Conservation (phyloP, 768 basidiomycete species). For the Mrakia blollopis region DNA sequence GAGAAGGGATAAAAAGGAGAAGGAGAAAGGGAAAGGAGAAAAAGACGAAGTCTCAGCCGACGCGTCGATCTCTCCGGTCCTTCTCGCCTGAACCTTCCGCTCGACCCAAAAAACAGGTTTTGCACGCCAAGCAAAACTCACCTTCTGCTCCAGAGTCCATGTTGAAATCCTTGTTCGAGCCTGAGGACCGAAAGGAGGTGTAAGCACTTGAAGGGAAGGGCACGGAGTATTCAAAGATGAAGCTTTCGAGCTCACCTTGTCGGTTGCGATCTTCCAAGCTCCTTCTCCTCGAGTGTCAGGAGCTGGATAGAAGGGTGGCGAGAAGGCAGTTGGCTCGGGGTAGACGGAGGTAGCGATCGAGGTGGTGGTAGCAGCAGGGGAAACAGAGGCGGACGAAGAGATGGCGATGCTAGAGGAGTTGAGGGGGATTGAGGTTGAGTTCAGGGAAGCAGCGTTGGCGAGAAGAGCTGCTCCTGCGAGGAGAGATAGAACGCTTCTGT, state of each 20-base stretch:
- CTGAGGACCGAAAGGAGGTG: slow-evolving; percentile 37
- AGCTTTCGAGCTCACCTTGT: neutral
- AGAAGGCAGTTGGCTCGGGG: neutral
- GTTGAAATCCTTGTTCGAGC: slow-evolving; percentile 44
- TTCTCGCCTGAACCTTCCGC: neutral
- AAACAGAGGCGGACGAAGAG: too few species aligned
- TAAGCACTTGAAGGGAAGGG: neutral
- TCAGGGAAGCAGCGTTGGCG: neutral
- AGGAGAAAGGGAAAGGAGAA: neutral
- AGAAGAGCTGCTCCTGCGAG: neutral
- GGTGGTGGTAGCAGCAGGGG: neutral
- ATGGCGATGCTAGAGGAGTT: neutral
- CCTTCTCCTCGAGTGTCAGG: slow-evolving; percentile 4
- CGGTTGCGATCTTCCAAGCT: neutral
- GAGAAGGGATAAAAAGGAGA: neutral
- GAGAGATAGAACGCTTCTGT: neutral
- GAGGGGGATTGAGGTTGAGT: neutral
- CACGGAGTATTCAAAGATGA: too few species aligned
- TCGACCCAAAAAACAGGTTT: neutral
- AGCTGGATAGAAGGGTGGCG: neutral
- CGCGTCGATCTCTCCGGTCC: neutral
- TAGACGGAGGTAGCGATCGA: neutral
- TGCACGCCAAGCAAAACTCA: neutral
- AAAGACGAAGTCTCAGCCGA: neutral
- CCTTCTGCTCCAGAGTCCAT: slow-evolving; percentile 54